Percentiles rank a stretch among this genome's conserved stretches.
Evolutionary conservation across 78 protist species (phyloP).

Genomic region (Dictyostelium purpureum): DNA sequence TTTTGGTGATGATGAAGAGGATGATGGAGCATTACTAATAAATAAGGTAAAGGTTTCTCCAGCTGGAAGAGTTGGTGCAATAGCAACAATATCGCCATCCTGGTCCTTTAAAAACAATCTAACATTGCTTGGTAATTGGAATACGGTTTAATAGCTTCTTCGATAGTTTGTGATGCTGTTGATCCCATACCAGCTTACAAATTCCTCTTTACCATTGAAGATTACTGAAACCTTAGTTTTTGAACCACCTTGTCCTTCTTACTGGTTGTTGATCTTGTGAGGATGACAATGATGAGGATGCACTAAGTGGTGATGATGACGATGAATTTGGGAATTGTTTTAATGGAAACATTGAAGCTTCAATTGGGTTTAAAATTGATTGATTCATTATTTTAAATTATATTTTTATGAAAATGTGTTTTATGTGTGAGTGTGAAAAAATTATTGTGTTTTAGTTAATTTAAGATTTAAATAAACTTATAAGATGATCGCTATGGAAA

Average conservation of each 20-base stretch:
- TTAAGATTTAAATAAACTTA: background rate
- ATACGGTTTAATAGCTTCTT: conserved; percentile 58
- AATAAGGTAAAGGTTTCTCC: conserved; percentile 43
- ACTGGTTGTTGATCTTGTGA: background rate
- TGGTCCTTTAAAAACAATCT: conserved; percentile 47
- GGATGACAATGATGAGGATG: too few relatives aligned
- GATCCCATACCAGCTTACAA: conserved; percentile 63
- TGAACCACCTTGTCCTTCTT: background rate
- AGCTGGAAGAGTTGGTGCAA: conserved; percentile 51
- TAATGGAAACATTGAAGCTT: background rate
- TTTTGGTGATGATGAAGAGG: background rate
- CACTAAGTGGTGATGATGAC: background rate
- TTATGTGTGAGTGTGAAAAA: too few relatives aligned
- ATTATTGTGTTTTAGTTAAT: too few relatives aligned
- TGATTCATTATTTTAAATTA: background rate
- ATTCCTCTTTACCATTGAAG: conserved; percentile 19
- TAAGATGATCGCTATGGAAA: background rate
- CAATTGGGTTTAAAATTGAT: background rate
- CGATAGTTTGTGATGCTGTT: conserved; percentile 52
- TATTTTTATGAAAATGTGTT: background rate
- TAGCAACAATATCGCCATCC: conserved; percentile 66
- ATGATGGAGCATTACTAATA: background rate
- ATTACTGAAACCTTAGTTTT: conserved; percentile 37
- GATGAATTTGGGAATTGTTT: background rate
- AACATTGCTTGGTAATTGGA: conserved; percentile 4